Percentiles rank a stretch among this genome's conserved stretches.
Conservation (phyloP, 495 filamentous ascomycete genomes). For the Penicillium manginii region DNA sequence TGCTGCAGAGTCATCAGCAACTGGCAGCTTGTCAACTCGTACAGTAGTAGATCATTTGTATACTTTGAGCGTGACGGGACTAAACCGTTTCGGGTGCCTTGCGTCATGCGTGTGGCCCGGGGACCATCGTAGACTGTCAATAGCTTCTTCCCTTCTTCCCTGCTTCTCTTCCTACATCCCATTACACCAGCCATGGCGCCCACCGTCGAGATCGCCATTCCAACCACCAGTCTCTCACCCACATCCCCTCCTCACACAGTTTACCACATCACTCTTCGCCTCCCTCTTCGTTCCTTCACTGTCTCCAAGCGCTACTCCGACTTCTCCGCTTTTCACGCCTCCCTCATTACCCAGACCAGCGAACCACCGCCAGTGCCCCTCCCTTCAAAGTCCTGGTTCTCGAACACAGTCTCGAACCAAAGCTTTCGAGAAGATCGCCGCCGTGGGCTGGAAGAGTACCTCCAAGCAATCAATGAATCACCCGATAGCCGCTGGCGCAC, state of each 20-base stretch:
- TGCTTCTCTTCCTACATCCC: not conserved
- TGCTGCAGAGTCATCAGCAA: too few species aligned
- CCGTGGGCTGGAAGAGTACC: slow-evolving; percentile 75
- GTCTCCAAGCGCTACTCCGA: slow-evolving; percentile 95
- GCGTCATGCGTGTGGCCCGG: slow-evolving; percentile 12
- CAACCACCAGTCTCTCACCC: slow-evolving; percentile 66
- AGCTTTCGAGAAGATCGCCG: slow-evolving; percentile 81
- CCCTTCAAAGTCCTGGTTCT: slow-evolving; percentile 85
- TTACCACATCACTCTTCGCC: slow-evolving; percentile 89
- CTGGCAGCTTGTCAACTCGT: too few species aligned
- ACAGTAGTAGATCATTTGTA: not conserved
- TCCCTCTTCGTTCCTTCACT: slow-evolving; percentile 84
- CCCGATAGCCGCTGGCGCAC: slow-evolving; percentile 85
- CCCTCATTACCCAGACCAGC: slow-evolving; percentile 66
- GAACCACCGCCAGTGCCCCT: slow-evolving; percentile 65
- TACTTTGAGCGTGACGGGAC: slow-evolving; percentile 1
- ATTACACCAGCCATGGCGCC: slow-evolving; percentile 63
- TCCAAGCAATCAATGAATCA: slow-evolving; percentile 75
- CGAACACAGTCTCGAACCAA: slow-evolving; percentile 74
- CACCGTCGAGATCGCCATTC: slow-evolving; percentile 79
- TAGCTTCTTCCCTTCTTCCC: not conserved
- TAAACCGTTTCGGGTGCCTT: slow-evolving; percentile 18
- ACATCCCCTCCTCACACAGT: slow-evolving; percentile 78
- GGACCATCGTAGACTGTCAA: too few species aligned
- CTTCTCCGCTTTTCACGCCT: slow-evolving; percentile 75